These are phyloP conservation scores for Zasmidium cellare DNA, from an alignment of 2,329 filamentous ascomycete species.

Conservation along the genomic window DNA sequence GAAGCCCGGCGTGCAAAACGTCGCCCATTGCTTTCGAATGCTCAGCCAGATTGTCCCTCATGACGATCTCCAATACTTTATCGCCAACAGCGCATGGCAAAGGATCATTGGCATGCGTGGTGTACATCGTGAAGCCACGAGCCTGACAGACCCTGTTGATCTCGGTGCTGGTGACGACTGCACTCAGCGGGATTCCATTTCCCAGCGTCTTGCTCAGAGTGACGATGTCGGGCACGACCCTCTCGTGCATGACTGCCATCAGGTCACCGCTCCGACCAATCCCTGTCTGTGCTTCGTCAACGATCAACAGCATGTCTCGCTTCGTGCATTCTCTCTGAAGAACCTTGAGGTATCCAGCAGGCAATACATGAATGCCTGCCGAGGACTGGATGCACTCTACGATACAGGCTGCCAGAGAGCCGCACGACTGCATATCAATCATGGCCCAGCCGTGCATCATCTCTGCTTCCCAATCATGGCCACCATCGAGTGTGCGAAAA, in stretches of 20 bases:
- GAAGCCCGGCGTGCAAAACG: slow-evolving; percentile 26
- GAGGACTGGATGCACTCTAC: slow-evolving; percentile 61
- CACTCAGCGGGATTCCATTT: slow-evolving; percentile 31
- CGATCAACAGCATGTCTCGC: slow-evolving; percentile 58
- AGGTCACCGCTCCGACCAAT: slow-evolving; percentile 57
- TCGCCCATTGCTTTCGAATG: slow-evolving; percentile 21
- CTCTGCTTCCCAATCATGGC: slow-evolving; percentile 66
- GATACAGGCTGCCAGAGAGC: slow-evolving; percentile 64
- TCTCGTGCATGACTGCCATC: slow-evolving; percentile 56
- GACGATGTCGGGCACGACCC: slow-evolving; percentile 52
- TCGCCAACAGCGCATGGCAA: slow-evolving; percentile 31
- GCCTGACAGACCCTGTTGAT: slow-evolving; percentile 24
- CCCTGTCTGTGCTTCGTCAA: slow-evolving; percentile 63
- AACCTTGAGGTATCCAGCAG: slow-evolving; percentile 58
- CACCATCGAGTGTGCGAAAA: slow-evolving; percentile 60
- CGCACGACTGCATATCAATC: slow-evolving; percentile 60
- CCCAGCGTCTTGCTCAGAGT: slow-evolving; percentile 33
- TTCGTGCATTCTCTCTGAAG: slow-evolving; percentile 56
- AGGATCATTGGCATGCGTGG: slow-evolving; percentile 35
- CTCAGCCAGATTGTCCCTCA: slow-evolving; percentile 27
- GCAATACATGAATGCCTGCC: slow-evolving; percentile 61
- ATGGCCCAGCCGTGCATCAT: slow-evolving; percentile 63
- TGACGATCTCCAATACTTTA: slow-evolving; percentile 34
- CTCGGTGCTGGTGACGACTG: slow-evolving; percentile 28
- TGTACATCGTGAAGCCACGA: slow-evolving; percentile 30